Evolutionary conservation across 805 yeast species (phyloP).

Genomic region (Suhomyces sp.): DNA sequence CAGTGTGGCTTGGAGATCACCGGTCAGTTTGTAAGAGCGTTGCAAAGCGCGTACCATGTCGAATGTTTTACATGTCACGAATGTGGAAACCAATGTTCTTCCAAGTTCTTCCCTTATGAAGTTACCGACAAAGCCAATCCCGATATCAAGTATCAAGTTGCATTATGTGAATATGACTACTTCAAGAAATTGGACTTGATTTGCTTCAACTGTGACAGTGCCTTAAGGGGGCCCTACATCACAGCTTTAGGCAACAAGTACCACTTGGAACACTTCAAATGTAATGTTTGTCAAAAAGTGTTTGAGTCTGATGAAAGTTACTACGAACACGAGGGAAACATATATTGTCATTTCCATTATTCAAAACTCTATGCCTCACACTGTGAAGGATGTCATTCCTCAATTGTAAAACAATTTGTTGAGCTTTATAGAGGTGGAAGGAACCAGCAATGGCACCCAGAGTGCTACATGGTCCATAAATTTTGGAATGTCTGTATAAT

Average conservation of each 20-base stretch:
- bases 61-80: slow-evolving; percentile 85
- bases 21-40: slow-evolving; percentile 83
- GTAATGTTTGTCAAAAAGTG: slow-evolving; percentile 78
- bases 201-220: slow-evolving; percentile 82
- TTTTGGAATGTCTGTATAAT: slow-evolving; percentile 89
- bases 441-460: slow-evolving; percentile 98
- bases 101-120: slow-evolving; percentile 85
- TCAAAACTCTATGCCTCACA: slow-evolving; percentile 80
- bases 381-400: slow-evolving; percentile 90
- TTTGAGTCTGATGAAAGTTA: slow-evolving; percentile 92
- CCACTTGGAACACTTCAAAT: slow-evolving; percentile 93
- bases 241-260: slow-evolving; percentile 90
- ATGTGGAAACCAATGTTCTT: slow-evolving; percentile 76
- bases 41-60: slow-evolving; percentile 76
- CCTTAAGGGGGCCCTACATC: slow-evolving; percentile 87
- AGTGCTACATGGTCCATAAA: slow-evolving; percentile 95
- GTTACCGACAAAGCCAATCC: slow-evolving; percentile 33
- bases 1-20: slow-evolving; percentile 38
- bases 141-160: slow-evolving; percentile 28
- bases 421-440: slow-evolving; percentile 88
- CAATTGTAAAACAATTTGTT: slow-evolving; percentile 91
- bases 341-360: slow-evolving; percentile 91
- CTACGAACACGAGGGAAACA: slow-evolving; percentile 77
- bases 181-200: slow-evolving; percentile 79
- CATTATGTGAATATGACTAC: slow-evolving; percentile 88